Evolutionary conservation across 805 yeast genomes (phyloP), one percentile per base, ranked within the genome.

Genomic region (Kuraishia capsulata): DNA sequence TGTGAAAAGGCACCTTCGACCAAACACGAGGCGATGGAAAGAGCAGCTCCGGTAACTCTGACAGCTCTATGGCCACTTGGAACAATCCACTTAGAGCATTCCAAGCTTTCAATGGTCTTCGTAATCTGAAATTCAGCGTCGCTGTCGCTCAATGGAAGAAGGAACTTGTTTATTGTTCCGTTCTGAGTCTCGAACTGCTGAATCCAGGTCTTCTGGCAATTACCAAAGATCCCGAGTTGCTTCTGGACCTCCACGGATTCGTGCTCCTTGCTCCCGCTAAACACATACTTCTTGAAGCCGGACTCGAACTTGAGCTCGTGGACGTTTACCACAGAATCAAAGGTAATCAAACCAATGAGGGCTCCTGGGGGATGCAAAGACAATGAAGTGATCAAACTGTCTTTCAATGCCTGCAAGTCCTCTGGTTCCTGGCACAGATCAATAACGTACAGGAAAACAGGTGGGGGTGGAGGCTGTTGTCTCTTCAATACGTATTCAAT

Each of bases 31-130:
- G 97, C 96, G 47, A 92, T 78, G 46, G 83, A 76, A 50, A 89
- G 61, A 4, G 98, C 97, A 21, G 94, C 79, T 42, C 98, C 98
- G 3, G 96, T 86, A 42, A 90, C 83, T 65, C 99, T 76, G 39
- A 85, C 64, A 6, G 97, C 84, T 58, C 99, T 78, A 53, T 78
- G 78, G 38, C 84, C 86, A 36, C 82, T 75, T 35, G 83, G 81
- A 28, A 84, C 83, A 25, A 90, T 76, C 99, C 99, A 92, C 42
- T 56, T 60, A 9, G 65, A 61, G 24, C 52, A 49, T 42, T 78
- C 67, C 55, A 92, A 70, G 43, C 78, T 76, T 62, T 88, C 96
- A 49, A 92, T 70, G 39, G 85, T 71, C 44, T 75, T 77, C 21
- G 86, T 82, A 50, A 90, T 70, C 61, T 81, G 88, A 59, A 81